Percentiles rank a stretch among this genome's conserved stretches.
Evolutionary conservation across 2,329 filamentous ascomycete species (phyloP).

Genomic region (Microcyclospora tardicrescens): DNA sequence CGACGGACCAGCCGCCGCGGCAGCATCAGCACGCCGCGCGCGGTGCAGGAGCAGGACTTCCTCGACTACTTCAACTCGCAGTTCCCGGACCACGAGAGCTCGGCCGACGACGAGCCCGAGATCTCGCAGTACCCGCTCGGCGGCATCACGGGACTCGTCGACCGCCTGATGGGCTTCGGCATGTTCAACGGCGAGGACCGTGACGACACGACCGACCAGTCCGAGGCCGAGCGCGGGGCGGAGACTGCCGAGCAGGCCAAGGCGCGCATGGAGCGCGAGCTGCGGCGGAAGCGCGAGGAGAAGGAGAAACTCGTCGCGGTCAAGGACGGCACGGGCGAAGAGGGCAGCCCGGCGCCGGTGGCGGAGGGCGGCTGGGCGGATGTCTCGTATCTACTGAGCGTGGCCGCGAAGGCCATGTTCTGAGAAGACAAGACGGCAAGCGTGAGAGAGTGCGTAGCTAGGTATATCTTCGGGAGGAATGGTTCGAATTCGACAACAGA

Average conservation of each 20-base stretch:
- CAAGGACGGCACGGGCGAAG: constrained; percentile 27
- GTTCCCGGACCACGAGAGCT: constrained; percentile 22
- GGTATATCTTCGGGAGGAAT: no score
- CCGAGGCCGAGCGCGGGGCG: constrained; percentile 10
- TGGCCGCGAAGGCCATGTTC: constrained; percentile 34
- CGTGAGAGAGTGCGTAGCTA: no score
- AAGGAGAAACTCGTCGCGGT: constrained; percentile 16
- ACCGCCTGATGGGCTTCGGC: constrained; percentile 45
- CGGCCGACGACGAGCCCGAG: constrained; percentile 41
- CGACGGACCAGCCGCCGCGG: constrained; percentile 27
- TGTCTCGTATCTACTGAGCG: constrained; percentile 44
- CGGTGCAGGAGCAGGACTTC: constrained; percentile 25
- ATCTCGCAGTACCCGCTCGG: constrained; percentile 40
- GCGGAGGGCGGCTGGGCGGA: constrained; percentile 42
- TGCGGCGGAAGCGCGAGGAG: constrained; percentile 19
- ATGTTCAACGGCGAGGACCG: constrained; percentile 43
- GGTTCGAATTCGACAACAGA: no score
- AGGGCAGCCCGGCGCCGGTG: constrained; percentile 12
- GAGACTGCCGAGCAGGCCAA: constrained; percentile 20
- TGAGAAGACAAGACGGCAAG: neutral
- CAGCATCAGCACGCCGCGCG: constrained; percentile 11
- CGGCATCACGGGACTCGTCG: constrained; percentile 44
- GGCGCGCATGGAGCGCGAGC: constrained; percentile 22
- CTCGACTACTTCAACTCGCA: constrained; percentile 6
- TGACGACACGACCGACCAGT: constrained; percentile 20